A percentile compares a stretch with the other conserved stretches of the same genome.
phyloP scores from a whole-genome alignment of 139 green algal genomes.

The Trebouxia sp. region DNA sequence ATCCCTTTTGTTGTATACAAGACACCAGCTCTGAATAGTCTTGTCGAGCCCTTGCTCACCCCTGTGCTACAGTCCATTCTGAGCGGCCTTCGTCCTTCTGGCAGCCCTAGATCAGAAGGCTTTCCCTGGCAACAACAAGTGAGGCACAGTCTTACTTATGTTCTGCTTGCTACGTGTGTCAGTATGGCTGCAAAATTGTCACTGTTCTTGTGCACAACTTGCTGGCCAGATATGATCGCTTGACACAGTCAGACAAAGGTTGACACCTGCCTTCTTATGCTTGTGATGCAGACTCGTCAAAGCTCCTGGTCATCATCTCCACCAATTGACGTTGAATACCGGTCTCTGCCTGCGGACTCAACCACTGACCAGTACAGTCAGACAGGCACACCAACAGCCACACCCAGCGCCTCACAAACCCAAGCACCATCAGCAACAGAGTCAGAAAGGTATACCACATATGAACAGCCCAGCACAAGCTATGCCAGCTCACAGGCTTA shows the following conservation, averaged over 20 bases:
- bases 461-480: neutral
- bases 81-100: constrained; percentile 3
- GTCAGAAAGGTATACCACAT: too few species aligned
- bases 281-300: neutral
- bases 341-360: neutral
- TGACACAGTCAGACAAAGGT: too few species aligned
- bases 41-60: neutral
- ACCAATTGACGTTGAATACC: constrained; percentile 18
- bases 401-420: neutral
- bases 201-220: too few species aligned
- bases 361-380: too few species aligned
- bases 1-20: neutral
- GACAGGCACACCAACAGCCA: too few species aligned
- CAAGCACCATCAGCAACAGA: neutral
- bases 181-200: too few species aligned
- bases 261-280: too few species aligned
- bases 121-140: constrained; percentile 18
- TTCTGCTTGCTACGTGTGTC: too few species aligned
- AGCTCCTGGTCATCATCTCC: neutral
- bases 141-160: too few species aligned
- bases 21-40: neutral
- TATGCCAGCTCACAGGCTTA: neutral
- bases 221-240: too few species aligned
- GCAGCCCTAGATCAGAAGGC: neutral
- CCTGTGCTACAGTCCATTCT: neutral